Base-by-base conservation (phyloP, 768 basidiomycete genomes). In the Lactifluus volemus region DNA sequence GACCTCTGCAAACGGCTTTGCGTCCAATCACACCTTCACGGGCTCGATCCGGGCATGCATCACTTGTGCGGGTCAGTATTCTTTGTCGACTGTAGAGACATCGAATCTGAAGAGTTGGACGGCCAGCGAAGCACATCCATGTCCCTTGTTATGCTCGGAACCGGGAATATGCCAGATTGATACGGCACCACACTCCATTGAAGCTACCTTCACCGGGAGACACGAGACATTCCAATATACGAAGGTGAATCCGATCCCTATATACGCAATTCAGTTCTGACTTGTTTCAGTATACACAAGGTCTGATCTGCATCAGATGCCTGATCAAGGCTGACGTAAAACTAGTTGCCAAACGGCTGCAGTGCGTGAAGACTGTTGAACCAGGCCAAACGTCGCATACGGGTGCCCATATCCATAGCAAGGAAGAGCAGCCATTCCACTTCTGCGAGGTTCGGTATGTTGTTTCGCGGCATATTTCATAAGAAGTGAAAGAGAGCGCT, bases 191-290 rank as follows among this genome's bases (percentile, higher is more conserved):
- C 78, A 81, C 55, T 80, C 83, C 0, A 77, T 86, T 38, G 80
- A 84, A 65, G 81, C 83, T 5, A 84, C 82, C 0, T 86, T 85
- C 63, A 79, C 77, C 0, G 85, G 84, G 0, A 73, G 70, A 59
- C 80, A 84, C 51, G 81, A 84, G 60, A 82, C 79, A 0, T 86
- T 84, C 65, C 78, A 81, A 66, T 86, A 82, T 53, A 86, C 85
- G 0, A 85, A 85, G 75, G 84, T 81, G 52, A 30, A 67, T 61
- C 9, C 7, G 25, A 17, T n/a, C 4, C 10, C 25, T 7, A 30
- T 34, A 12, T 41, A n/a, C 0, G 7, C 5, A 14, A 6, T 17
- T 41, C 25, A 39, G 48, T 32, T 41, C 36, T 59, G 7, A 44
- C 14, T 53, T 36, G 45, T 32, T 10, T 6, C 48, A 84, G 82